Conservation (phyloP, 78 protist species). For the Creolimax fragrantissima region DNA sequence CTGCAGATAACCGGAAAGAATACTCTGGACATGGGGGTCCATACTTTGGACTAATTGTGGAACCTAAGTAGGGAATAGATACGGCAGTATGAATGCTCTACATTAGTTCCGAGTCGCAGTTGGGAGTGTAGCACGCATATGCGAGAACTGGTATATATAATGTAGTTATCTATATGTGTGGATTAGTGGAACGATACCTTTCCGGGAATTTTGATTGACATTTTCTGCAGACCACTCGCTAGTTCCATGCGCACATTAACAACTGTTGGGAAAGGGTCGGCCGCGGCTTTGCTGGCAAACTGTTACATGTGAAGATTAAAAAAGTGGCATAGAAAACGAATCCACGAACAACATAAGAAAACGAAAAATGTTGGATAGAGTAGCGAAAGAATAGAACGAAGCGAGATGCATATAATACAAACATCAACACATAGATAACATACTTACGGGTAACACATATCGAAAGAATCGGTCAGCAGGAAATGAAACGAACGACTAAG, state of each 20-base stretch:
- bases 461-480: not conserved
- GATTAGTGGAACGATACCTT: not conserved
- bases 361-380: not conserved
- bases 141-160: not conserved
- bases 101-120: not conserved
- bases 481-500: not conserved
- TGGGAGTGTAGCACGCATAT: not conserved
- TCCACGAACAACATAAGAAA: not conserved
- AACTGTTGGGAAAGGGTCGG: not conserved
- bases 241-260: not conserved
- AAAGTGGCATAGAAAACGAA: not conserved
- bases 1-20: not conserved
- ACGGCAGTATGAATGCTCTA: not conserved
- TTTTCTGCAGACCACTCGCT: not conserved
- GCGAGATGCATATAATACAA: not conserved
- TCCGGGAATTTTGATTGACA: not conserved
- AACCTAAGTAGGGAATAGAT: not conserved
- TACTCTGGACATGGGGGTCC: not conserved
- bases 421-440: not conserved
- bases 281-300: not conserved
- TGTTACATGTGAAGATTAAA: no score
- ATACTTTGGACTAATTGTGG: not conserved
- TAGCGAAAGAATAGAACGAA: not conserved
- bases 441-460: not conserved
- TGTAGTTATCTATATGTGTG: not conserved